Evolutionary conservation across 768 basidiomycete species (phyloP).

Genomic region (Punctularia strigosozonata): DNA sequence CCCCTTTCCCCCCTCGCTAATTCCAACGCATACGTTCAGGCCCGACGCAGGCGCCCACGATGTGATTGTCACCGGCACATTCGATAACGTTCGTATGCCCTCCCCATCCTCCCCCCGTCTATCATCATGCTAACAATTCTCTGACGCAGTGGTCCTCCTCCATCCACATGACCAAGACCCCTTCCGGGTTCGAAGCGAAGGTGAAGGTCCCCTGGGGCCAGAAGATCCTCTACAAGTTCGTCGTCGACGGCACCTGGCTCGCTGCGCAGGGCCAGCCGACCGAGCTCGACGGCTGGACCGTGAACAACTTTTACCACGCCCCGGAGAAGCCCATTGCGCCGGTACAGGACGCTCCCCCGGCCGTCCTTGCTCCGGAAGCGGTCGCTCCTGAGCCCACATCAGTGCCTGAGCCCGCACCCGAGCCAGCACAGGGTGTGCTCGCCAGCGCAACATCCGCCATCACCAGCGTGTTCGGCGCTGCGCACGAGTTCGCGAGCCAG

Average conservation of each 20-base stretch:
- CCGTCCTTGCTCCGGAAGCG: constrained; percentile 3
- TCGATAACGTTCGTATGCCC: constrained; percentile 51
- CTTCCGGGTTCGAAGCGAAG: constrained; percentile 42
- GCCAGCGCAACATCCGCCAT: neutral
- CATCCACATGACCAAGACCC: constrained; percentile 37
- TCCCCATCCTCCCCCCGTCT: neutral
- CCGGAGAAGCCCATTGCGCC: constrained; percentile 32
- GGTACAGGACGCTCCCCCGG: neutral
- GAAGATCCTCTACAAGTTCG: constrained; percentile 64
- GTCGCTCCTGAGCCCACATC: constrained; percentile 2
- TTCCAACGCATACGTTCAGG: too few relatives aligned
- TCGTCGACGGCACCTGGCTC: constrained; percentile 66
- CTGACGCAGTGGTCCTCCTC: constrained; percentile 47
- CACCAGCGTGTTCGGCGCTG: neutral
- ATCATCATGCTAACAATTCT: neutral
- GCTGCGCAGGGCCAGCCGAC: constrained; percentile 41
- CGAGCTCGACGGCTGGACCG: constrained; percentile 49
- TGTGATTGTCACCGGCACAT: constrained; percentile 67
- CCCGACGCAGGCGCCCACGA: constrained; percentile 39
- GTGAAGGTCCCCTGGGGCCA: constrained; percentile 48
- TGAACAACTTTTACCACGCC: constrained; percentile 55
- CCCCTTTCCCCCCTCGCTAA: neutral
- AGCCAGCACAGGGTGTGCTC: neutral
- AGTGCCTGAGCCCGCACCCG: neutral
- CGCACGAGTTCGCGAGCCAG: neutral